phyloP scores from a whole-genome alignment of 2,329 filamentous ascomycete genomes.

The Penicillium brevicompactum region DNA sequence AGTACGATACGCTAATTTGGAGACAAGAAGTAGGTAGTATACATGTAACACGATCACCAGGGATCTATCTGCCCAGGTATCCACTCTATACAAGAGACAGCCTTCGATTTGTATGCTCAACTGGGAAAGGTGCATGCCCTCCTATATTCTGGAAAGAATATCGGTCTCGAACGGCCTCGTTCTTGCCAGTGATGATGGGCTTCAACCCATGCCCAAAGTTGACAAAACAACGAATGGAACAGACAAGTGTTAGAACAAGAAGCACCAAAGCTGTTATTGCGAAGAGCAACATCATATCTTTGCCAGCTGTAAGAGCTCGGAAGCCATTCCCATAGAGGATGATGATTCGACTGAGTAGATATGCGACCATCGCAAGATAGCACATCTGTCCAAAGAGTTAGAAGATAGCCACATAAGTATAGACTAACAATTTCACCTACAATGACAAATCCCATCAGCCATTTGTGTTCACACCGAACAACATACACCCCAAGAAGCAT shows the following conservation, averaged over 20 bases:
- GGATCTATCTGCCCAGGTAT: not conserved
- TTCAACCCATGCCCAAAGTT: conserved; percentile 19
- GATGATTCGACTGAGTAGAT: conserved; percentile 17
- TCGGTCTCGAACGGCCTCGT: not conserved
- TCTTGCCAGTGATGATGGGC: not conserved
- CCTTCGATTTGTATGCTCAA: not conserved
- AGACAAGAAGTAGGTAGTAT: not conserved
- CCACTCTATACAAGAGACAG: not conserved
- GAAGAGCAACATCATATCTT: conserved; percentile 20
- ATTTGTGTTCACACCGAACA: conserved; percentile 12
- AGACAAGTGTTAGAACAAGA: conserved; percentile 7
- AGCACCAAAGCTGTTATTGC: conserved; percentile 12
- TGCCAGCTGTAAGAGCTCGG: conserved; percentile 9
- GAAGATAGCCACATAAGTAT: not conserved
- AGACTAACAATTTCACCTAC: not conserved
- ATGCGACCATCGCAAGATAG: conserved; percentile 14
- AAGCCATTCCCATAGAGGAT: conserved; percentile 9
- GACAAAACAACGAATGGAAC: conserved; percentile 9
- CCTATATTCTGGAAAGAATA: not conserved
- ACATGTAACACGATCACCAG: not conserved
- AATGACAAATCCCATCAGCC: conserved; percentile 7
- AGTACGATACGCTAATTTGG: not conserved
- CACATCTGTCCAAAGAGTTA: conserved; percentile 7
- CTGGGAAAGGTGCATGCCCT: not conserved
- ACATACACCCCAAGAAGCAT: conserved; percentile 17